Conservation (phyloP, 1,139 yeast species). For the Yamadazyma triangularis region DNA sequence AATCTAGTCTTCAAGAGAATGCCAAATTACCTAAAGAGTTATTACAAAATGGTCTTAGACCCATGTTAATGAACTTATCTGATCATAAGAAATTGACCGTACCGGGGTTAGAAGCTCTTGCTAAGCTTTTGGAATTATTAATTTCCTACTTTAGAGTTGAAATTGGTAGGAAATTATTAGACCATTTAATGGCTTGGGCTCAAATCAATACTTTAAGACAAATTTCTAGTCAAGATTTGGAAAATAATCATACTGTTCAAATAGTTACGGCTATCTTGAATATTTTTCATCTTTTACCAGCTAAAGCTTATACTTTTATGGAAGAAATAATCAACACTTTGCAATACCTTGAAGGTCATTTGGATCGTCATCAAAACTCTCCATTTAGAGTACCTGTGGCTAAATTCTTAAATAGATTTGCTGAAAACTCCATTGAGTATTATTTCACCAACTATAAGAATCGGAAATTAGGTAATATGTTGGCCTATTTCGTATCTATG, state of each 20-base stretch:
- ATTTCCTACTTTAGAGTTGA: constrained; percentile 95
- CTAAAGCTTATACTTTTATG: constrained; percentile 88
- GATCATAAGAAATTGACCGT: constrained; percentile 90
- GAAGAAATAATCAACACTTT: constrained; percentile 78
- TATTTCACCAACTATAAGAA: constrained; percentile 65
- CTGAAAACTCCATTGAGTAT: constrained; percentile 68
- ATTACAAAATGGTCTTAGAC: constrained; percentile 88
- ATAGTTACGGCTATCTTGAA: constrained; percentile 88
- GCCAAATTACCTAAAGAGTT: constrained; percentile 89
- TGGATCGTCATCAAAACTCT: constrained; percentile 81
- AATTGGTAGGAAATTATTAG: constrained; percentile 87
- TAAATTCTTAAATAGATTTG: constrained; percentile 78
- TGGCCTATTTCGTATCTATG: constrained; percentile 58
- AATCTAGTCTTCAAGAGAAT: constrained; percentile 78
- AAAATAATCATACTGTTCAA: constrained; percentile 75
- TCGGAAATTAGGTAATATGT: constrained; percentile 63
- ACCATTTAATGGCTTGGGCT: constrained; percentile 96
- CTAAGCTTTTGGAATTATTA: constrained; percentile 76
- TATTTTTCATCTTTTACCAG: constrained; percentile 86
- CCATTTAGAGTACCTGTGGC: constrained; percentile 94
- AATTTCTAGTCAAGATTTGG: constrained; percentile 69
- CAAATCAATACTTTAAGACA: constrained; percentile 72
- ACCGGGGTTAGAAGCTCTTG: constrained; percentile 86
- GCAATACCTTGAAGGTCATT: constrained; percentile 71
- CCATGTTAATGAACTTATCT: constrained; percentile 90